Evolutionary conservation across 805 yeast species (phyloP).

Genomic region (Kuraishia ogatae): DNA sequence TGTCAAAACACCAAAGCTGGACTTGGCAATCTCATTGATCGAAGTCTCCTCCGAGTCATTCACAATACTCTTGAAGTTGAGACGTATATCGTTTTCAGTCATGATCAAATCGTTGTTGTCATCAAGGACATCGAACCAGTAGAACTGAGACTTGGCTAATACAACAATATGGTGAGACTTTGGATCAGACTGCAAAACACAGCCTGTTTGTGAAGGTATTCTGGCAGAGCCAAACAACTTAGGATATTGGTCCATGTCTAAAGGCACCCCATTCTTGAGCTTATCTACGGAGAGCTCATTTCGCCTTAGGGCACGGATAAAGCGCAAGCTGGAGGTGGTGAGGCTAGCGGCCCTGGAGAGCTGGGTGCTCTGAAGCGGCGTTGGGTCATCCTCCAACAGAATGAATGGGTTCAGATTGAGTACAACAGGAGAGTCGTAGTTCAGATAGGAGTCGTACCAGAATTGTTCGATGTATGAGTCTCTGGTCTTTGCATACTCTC

Average conservation of each 20-base stretch:
- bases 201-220: slow-evolving; percentile 75
- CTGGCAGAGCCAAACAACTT: slow-evolving; percentile 83
- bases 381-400: slow-evolving; percentile 86
- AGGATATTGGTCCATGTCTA: slow-evolving; percentile 89
- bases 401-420: slow-evolving; percentile 86
- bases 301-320: slow-evolving; percentile 69
- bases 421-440: slow-evolving; percentile 87
- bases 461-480: slow-evolving; percentile 87
- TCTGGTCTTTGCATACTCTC: slow-evolving; percentile 51
- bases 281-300: slow-evolving; percentile 67
- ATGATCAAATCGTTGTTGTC: slow-evolving; percentile 60
- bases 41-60: slow-evolving; percentile 56
- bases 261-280: slow-evolving; percentile 49
- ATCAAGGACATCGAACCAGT: slow-evolving; percentile 92
- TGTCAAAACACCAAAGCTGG: slow-evolving; percentile 83
- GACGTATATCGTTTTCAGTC: slow-evolving; percentile 64
- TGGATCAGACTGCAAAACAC: slow-evolving; percentile 76
- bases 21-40: slow-evolving; percentile 53
- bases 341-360: slow-evolving; percentile 75
- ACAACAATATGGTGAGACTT: slow-evolving; percentile 76
- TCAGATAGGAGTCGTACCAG: slow-evolving; percentile 87
- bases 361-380: slow-evolving; percentile 55
- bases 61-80: slow-evolving; percentile 68
- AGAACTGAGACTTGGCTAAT: slow-evolving; percentile 77
- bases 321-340: slow-evolving; percentile 68